Conservation (phyloP, 176 grass and related monocot species). For the Ampelocalamus luodianensis region DNA sequence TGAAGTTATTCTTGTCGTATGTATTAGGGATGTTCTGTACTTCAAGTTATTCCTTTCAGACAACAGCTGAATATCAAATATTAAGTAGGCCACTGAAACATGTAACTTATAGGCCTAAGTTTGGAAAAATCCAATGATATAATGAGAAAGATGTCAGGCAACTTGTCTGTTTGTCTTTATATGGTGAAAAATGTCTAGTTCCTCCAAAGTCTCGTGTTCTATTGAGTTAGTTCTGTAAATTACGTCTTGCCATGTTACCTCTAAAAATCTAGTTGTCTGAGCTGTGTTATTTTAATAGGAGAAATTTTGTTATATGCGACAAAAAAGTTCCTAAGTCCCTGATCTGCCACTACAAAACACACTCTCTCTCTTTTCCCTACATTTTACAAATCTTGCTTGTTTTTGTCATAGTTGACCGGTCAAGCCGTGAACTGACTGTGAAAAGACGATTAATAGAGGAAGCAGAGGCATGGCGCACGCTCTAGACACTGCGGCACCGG, state of each 20-base stretch:
- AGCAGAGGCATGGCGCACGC: too few species aligned
- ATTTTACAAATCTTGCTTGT: too few species aligned
- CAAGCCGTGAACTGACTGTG: too few species aligned
- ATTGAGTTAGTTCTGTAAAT: neutral
- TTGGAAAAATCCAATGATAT: conserved; percentile 36
- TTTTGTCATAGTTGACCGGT: too few species aligned
- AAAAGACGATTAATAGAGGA: too few species aligned
- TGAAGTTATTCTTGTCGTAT: conserved; percentile 44
- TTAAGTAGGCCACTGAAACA: conserved; percentile 20
- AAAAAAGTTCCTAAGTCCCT: too few species aligned
- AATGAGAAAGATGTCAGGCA: conserved; percentile 33
- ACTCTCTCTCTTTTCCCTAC: too few species aligned
- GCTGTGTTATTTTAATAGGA: neutral
- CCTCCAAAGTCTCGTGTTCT: neutral
- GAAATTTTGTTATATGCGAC: too few species aligned
- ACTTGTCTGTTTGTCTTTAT: conserved; percentile 30
- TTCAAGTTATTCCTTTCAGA: conserved; percentile 26
- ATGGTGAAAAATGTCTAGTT: neutral
- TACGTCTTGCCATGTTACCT: conserved; percentile 36
- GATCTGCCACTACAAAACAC: too few species aligned
- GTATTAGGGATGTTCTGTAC: conserved; percentile 26
- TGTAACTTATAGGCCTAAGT: conserved; percentile 25
- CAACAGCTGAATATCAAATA: conserved; percentile 18
- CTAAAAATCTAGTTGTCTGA: neutral
- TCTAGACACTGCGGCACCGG: too few species aligned